A percentile compares a stretch with the other conserved stretches of the same genome.
These are phyloP conservation scores for Fusarium coffeatum DNA, from an alignment of 2,329 filamentous ascomycete genomes.

Conservation along the genomic window DNA sequence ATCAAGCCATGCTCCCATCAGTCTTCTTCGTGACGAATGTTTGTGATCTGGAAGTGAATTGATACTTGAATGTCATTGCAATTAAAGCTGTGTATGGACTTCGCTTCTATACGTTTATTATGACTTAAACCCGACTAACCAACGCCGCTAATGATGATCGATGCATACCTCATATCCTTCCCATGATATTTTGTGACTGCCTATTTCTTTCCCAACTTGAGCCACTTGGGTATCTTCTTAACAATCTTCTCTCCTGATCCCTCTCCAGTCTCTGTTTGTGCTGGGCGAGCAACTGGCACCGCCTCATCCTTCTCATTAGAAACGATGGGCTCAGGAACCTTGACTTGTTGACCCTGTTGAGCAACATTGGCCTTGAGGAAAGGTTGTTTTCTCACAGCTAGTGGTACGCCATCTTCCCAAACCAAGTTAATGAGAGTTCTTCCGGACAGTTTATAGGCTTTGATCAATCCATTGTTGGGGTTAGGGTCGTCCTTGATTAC, in stretches of 20 bases:
- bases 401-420: conserved; percentile 75
- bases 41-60: neutral
- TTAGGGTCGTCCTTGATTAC: conserved; percentile 61
- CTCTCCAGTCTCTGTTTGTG: conserved; percentile 52
- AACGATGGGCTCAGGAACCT: conserved; percentile 67
- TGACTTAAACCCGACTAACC: neutral
- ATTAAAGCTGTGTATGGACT: neutral
- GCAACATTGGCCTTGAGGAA: conserved; percentile 70
- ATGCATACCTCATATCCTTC: conserved; percentile 3
- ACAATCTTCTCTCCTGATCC: conserved; percentile 66
- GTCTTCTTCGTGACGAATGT: neutral
- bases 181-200: neutral
- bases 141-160: conserved; percentile 31
- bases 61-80: neutral
- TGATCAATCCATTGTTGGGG: conserved; percentile 70
- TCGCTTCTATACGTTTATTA: neutral
- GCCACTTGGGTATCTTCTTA: conserved; percentile 81
- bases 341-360: conserved; percentile 73
- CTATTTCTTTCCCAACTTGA: conserved; percentile 78
- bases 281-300: conserved; percentile 33
- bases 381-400: conserved; percentile 63
- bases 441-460: conserved; percentile 75
- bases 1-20: conserved; percentile 31
- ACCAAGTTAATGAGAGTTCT: conserved; percentile 80
- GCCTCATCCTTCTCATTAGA: conserved; percentile 54